Evolutionary conservation across 768 basidiomycete species (phyloP).

Genomic region (Termitomyces sp.): DNA sequence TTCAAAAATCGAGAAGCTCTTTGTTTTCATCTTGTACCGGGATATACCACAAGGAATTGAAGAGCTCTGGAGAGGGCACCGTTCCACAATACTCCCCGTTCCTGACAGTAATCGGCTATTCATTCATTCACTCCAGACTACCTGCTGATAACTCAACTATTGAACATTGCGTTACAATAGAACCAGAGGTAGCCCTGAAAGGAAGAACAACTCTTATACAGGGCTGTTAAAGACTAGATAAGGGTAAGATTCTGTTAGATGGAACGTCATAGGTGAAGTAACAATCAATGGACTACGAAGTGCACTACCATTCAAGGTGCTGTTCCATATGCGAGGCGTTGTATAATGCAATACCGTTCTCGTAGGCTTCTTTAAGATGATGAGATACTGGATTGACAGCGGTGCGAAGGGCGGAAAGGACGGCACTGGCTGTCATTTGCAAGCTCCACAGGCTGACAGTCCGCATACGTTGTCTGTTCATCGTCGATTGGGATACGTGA

Average conservation of each 20-base stretch:
- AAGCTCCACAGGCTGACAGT: conserved; percentile 93
- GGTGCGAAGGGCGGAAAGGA: conserved; percentile 71
- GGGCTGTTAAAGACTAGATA: not conserved
- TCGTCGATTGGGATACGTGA: conserved; percentile 88
- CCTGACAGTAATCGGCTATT: too few relatives aligned
- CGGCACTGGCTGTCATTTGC: conserved; percentile 87
- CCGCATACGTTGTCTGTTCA: conserved; percentile 79
- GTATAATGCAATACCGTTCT: conserved; percentile 22
- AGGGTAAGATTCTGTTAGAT: not conserved
- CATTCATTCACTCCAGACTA: not conserved
- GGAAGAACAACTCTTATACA: not conserved
- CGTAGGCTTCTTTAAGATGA: conserved; percentile 40
- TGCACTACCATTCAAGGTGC: not conserved
- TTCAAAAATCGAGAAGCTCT: not conserved
- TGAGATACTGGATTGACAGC: conserved; percentile 66
- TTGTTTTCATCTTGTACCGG: not conserved
- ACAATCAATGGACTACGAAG: not conserved
- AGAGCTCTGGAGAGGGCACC: not conserved
- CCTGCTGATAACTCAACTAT: not conserved
- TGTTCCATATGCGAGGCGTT: conserved; percentile 11
- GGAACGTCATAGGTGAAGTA: not conserved
- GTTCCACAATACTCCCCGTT: not conserved
- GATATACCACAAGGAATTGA: not conserved
- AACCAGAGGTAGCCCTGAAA: not conserved
- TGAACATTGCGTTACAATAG: not conserved